Evolutionary conservation across 306 rosid species (phyloP), one percentile per base, ranked within the genome.

Genomic region (Urtica urens): DNA sequence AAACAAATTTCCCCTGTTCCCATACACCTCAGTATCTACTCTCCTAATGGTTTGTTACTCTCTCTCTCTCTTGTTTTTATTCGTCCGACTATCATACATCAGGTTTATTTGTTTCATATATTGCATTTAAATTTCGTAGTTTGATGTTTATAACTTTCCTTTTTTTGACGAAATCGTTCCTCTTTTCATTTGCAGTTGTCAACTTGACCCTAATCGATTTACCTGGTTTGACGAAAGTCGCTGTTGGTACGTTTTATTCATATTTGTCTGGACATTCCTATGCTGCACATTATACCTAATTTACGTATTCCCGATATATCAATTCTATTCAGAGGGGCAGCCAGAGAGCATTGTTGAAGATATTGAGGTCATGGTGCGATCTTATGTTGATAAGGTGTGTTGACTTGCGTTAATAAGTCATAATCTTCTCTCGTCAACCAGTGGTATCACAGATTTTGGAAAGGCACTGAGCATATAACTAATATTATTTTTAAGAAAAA

Each of bases 181-280:
- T 43, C 51, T 33, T 43, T 49, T 53, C 29, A 49, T 68, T 72
- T 67, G 72, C 90, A 88, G 97, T 88, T 74, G 97, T 88, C 75
- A 88, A 88, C 90, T 76, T 88, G 33, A 88, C 97, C 37, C 78
- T 88, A 42, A 58, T 88, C 53, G 97, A 88, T 75, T 75, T 88
- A 28, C 97, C 97, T 28, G 97, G 97, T 59, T 79, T 88, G 73
- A 88, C 97, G 18, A 88, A 88, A 66, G 97, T 88, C 50, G 97
- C 97, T 37, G 35, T 88, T 68, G 97, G 97, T 88, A 81, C 45
- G 81, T 69, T 53, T 18, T 57, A 46, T 35, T 35, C 40, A 1
- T 8, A 13, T 50, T 14, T 23, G 25, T 23, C 43, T 12, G 46
- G 11, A 29, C 29, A 21, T 37, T 19, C 17, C 22, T 16, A 9